These are phyloP conservation scores for Berberis thunbergii DNA, from an alignment of 164 flowering plant genomes.

Conservation along the genomic window DNA sequence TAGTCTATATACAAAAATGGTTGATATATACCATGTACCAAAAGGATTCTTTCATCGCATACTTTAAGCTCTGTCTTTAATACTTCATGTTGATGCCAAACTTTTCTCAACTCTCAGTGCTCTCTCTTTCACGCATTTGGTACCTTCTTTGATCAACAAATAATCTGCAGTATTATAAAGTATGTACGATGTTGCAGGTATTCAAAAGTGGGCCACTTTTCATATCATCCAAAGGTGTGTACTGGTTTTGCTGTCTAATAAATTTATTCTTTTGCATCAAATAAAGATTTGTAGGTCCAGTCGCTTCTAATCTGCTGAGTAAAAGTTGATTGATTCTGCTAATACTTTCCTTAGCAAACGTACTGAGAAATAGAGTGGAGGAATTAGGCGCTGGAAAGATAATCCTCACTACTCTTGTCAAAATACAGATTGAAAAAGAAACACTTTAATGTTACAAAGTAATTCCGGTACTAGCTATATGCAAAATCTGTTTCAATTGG, in stretches of 20 bases:
- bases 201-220: slow-evolving; percentile 74
- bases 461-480: no score
- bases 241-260: background rate
- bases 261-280: background rate
- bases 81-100: background rate
- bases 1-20: background rate
- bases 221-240: slow-evolving; percentile 64
- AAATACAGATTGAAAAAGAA: no score
- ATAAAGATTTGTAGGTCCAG: background rate
- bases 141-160: background rate
- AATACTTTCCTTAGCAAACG: no score
- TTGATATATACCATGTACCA: background rate
- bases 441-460: no score
- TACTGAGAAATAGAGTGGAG: no score
- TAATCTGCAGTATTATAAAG: background rate
- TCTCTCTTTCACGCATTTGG: background rate
- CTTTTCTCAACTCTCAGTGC: background rate
- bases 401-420: no score
- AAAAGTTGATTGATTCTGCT: background rate
- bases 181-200: slow-evolving; percentile 30
- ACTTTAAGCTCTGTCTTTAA: background rate
- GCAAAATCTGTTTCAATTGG: no score
- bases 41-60: background rate
- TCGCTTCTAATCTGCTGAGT: background rate
- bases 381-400: no score